A percentile compares a stretch with the other conserved stretches of the same genome.
phyloP scores from a whole-genome alignment of 2,329 filamentous ascomycete genomes.

The Zymoseptoria brevis region DNA sequence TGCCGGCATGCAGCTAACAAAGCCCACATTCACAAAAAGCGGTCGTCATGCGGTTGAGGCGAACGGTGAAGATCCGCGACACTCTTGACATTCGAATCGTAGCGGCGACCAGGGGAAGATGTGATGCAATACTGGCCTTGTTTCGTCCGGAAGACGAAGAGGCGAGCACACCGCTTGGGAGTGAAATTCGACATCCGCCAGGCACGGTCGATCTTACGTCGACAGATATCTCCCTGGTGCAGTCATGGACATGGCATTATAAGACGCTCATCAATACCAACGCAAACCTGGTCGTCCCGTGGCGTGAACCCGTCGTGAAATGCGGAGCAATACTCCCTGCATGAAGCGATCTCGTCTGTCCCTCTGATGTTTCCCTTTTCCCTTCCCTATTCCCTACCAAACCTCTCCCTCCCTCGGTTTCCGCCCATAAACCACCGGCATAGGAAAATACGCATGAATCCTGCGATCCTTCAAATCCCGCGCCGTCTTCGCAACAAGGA shows the following conservation, averaged over 20 bases:
- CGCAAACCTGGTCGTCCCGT: background rate
- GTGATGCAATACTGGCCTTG: too few species aligned
- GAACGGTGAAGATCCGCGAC: too few species aligned
- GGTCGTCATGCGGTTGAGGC: too few species aligned
- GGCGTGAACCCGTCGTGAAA: too few species aligned
- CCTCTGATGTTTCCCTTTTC: background rate
- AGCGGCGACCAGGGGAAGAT: too few species aligned
- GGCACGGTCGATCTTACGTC: background rate
- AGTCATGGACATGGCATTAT: background rate
- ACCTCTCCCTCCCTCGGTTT: conserved; percentile 21
- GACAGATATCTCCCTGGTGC: background rate
- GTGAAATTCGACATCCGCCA: background rate
- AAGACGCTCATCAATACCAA: background rate
- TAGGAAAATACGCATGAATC: conserved; percentile 33
- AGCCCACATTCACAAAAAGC: too few species aligned
- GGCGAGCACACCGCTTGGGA: too few species aligned
- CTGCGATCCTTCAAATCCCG: conserved; percentile 28
- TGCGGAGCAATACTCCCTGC: background rate
- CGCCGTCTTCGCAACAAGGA: conserved; percentile 32
- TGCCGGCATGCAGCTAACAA: too few species aligned
- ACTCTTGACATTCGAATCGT: too few species aligned
- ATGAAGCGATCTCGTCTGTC: background rate
- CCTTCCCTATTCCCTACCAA: background rate
- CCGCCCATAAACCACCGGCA: conserved; percentile 31
- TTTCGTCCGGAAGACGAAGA: too few species aligned